A percentile compares a stretch with the other conserved stretches of the same genome.
Conservation (phyloP, 768 basidiomycete species). For the Cystobasidium tubakii region DNA sequence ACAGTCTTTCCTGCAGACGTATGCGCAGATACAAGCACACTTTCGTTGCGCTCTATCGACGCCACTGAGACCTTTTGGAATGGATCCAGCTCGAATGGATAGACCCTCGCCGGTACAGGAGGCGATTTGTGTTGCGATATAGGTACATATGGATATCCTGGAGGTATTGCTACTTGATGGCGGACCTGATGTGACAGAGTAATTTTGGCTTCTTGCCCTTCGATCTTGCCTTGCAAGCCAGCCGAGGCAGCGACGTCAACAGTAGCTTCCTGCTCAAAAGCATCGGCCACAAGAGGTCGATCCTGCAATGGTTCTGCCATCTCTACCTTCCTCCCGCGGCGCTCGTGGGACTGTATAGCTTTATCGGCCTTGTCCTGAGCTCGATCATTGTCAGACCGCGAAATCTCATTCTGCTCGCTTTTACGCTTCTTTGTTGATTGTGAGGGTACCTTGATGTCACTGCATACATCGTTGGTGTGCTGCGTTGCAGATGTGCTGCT, state of each 20-base stretch:
- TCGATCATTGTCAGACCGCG: background rate
- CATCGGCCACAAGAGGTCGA: slow-evolving; percentile 35
- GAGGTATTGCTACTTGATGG: slow-evolving; percentile 92
- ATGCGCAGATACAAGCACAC: slow-evolving; percentile 94
- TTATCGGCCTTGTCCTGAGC: background rate
- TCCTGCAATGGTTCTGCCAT: slow-evolving; percentile 22
- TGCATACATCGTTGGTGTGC: background rate
- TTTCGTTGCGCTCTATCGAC: slow-evolving; percentile 94
- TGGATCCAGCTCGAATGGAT: slow-evolving; percentile 94
- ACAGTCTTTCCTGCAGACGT: slow-evolving; percentile 99
- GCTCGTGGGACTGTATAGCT: background rate
- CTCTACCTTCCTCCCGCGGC: slow-evolving; percentile 7
- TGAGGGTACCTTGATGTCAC: background rate
- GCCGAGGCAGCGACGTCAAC: slow-evolving; percentile 31
- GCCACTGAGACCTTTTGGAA: slow-evolving; percentile 92
- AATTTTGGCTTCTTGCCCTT: slow-evolving; percentile 25
- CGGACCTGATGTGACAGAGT: slow-evolving; percentile 50
- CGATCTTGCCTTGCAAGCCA: slow-evolving; percentile 33
- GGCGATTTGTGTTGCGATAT: slow-evolving; percentile 88
- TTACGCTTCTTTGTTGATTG: slow-evolving; percentile 18
- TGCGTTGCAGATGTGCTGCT: background rate
- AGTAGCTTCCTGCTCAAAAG: slow-evolving; percentile 36
- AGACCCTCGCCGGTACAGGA: slow-evolving; percentile 79
- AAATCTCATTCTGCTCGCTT: slow-evolving; percentile 1
- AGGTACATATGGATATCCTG: slow-evolving; percentile 80